phyloP scores from a whole-genome alignment of 2,329 filamentous ascomycete genomes.

The Beauveria pseudobassiana region DNA sequence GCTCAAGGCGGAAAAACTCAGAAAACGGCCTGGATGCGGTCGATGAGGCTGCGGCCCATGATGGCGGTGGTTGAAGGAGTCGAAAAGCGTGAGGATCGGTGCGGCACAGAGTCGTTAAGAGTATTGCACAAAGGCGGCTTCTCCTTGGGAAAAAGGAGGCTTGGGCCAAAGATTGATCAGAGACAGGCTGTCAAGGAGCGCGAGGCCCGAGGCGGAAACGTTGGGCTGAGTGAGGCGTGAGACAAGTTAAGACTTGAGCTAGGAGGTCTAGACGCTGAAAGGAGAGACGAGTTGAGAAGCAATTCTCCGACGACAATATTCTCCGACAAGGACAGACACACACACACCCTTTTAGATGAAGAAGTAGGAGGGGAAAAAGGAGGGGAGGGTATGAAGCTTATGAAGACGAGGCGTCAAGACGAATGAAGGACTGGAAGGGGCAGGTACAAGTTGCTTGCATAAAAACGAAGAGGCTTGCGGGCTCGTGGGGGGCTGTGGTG shows the following conservation, averaged over 20 bases:
- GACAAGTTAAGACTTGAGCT: background rate
- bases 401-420: background rate
- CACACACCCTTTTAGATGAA: background rate
- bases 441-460: conserved; percentile 4
- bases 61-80: background rate
- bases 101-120: background rate
- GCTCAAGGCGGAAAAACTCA: conserved; percentile 90
- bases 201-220: background rate
- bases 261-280: background rate
- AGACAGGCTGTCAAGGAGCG: background rate
- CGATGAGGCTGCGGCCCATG: conserved; percentile 47
- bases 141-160: background rate
- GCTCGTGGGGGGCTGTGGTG: background rate
- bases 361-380: background rate
- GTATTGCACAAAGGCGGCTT: too few relatives aligned
- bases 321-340: background rate
- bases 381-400: background rate
- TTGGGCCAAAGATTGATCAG: background rate
- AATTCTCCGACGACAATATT: background rate
- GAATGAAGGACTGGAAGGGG: conserved; percentile 7
- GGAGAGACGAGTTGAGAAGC: background rate
- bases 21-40: conserved; percentile 54
- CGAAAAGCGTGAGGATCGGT: background rate
- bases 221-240: background rate
- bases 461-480: background rate